Base-by-base conservation (phyloP, 2,329 filamentous ascomycete genomes). In the Rutstroemia sp. region DNA sequence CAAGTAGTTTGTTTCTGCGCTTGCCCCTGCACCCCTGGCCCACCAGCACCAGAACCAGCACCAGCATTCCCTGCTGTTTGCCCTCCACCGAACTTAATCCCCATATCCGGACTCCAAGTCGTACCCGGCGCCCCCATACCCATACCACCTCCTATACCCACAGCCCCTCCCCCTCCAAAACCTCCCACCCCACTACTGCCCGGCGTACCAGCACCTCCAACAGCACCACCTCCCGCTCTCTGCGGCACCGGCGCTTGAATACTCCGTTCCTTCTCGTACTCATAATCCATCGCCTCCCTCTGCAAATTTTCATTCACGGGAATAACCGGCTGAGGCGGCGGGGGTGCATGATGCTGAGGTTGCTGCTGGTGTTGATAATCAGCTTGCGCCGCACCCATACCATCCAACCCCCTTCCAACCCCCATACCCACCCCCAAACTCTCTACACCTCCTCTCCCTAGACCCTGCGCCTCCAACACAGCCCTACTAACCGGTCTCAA, bases 21-120 rank as follows among this genome's bases (percentile, higher is more conserved):
- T 18, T 23, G 23, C 3, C 23, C 23, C n/a, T 5, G n/a, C 18
- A 6, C n/a, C 5, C 10, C n/a, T 9, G 18, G 39, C 39, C 16
- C 14, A 41, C 18, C 14, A 2, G 8, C 38, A 12, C 39, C 12
- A 27, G 54, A 18, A 41, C 49, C 37, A 56, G 54, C 34, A 16
- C 37, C 23, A 23, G 23, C 23, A 23, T n/a, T n/a, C 37, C 39
- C 42, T 7, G 10, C 12, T 38, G 21, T 19, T 46, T 10, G 23
- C 46, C 6, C 42, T 49, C 38, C 30, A 14, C 74, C 82, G 70
- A 96, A 95, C 57, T 84, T 85, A 65, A 95, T 94, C 0, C 87
- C 88, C 77, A 89, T 85, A 2, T 86, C 85, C 0, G 90, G 89
- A 55, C 82, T 85, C 91, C 91, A 96, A 69, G 88, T 83, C 6